Percentiles rank a stretch among this genome's conserved stretches.
These are phyloP conservation scores for Corylus americana DNA, from an alignment of 306 rosid genomes.

Conservation along the genomic window DNA sequence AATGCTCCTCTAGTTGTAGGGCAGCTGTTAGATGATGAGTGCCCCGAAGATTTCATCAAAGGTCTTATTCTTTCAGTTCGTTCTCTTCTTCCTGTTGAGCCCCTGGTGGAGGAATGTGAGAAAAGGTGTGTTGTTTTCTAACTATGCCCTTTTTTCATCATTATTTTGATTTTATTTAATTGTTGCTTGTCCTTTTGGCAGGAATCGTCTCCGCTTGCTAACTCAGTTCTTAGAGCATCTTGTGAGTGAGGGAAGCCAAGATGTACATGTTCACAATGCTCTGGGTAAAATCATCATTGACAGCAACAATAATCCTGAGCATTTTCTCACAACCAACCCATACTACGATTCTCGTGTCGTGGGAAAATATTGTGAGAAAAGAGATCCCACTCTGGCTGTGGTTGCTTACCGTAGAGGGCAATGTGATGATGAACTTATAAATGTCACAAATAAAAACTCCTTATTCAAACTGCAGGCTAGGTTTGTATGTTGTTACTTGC, in stretches of 20 bases:
- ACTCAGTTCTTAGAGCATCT: constrained; percentile 98
- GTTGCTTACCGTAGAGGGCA: constrained; percentile 97
- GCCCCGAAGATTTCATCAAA: constrained; percentile 98
- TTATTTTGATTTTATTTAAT: constrained; percentile 1
- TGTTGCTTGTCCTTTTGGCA: not conserved
- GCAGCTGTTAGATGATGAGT: constrained; percentile 96
- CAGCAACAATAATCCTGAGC: constrained; percentile 98
- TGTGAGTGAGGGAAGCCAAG: constrained; percentile 99
- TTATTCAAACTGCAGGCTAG: constrained; percentile 96
- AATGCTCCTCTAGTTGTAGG: constrained; percentile 99
- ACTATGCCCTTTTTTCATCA: not conserved
- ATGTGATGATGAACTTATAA: constrained; percentile 96
- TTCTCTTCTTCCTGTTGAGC: constrained; percentile 98
- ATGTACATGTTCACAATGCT: constrained; percentile 97
- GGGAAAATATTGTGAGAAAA: constrained; percentile 98
- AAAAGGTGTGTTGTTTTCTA: constrained; percentile 54
- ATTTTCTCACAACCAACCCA: constrained; percentile 98
- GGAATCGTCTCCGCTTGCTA: constrained; percentile 95
- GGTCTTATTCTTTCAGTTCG: constrained; percentile 98
- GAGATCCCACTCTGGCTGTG: constrained; percentile 98
- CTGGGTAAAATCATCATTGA: constrained; percentile 97
- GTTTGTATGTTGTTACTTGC: not conserved
- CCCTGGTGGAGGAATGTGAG: constrained; percentile 97
- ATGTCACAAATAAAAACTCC: constrained; percentile 91
- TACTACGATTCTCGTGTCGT: constrained; percentile 99